Base-by-base conservation (phyloP, 495 filamentous ascomycete species). In the Physcia stellaris region DNA sequence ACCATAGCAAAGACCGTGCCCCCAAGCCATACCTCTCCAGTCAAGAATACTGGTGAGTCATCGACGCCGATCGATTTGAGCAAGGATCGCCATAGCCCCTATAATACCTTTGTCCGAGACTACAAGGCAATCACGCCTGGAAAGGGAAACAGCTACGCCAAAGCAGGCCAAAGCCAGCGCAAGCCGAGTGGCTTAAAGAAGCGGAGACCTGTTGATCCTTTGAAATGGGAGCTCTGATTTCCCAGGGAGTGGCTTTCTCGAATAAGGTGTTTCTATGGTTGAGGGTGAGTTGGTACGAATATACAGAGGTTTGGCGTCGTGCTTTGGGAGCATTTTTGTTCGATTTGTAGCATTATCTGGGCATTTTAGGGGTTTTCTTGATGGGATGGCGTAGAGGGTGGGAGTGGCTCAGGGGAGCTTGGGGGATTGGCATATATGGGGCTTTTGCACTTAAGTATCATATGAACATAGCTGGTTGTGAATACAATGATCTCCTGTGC, bases 101-200 rank as follows among this genome's bases (percentile, higher is more conserved):
- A 43, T 37, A 49, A 38, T 15, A 33, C 20, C 11, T 52, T 49
- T 18, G 37, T 27, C 6, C 39, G 40, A 27, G 31, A 37, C 11
- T 45, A 47, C 24, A 9, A 28, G 15, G 24, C 43, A 24, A 50
- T 50, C 31, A 41, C 30, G 21, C 37, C 29, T 4, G 50, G 43
- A 12, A 40, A 40, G n/a, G 50, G 50, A 22, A 53, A 53, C 24
- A 43, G 43, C 27, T 53, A 28, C 30, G n/a, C n/a, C n/a, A n/a
- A n/a, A n/a, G n/a, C n/a, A n/a, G n/a, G n/a, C n/a, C n/a, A n/a
- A n/a, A n/a, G n/a, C n/a, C n/a, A n/a, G n/a, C n/a, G n/a, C n/a
- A n/a, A n/a, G n/a, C n/a, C n/a, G n/a, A n/a, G n/a, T n/a, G n/a
- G n/a, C n/a, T n/a, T n/a, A n/a, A n/a, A n/a, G n/a, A n/a, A n/a